Evolutionary conservation across 352 stramenopile species (phyloP), one percentile per base, ranked within the genome.

Genomic region (Paralagenidium karlingii): DNA sequence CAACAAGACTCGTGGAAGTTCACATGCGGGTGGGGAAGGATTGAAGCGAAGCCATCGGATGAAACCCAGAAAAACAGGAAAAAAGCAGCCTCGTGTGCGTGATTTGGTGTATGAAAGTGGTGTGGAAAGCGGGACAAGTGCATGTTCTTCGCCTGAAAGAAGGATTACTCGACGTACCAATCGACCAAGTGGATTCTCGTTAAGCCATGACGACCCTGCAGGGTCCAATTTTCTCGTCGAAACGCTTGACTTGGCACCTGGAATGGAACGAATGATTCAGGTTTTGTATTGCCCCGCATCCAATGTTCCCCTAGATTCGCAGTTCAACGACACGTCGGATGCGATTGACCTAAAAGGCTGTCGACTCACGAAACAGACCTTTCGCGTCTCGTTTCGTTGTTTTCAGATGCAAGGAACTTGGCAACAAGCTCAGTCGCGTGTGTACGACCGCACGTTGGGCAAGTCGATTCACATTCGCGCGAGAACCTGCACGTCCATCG

Each of bases 401-500:
- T 90, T 90, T 49, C 55, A 88, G 22, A 70, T 89, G 24, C 71
- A 91, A 71, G 78, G 78, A 18, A 58, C 73, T 10, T 91, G 80
- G 80, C 76, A 90, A 42, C 75, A 88, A 70, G 57, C 70, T 28
- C 77, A 91, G 40, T 82, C 77, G 5, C 73, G 77, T 32, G 70
- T 89, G 19, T 89, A 90, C 32, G 80, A 94, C 40, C 71, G 76
- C 31, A 85, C 75, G 18, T 51, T 94, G 0, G 80, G 80, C 5
- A 91, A 91, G 52, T 86, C 70, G 16, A 80, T 94, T 45, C 63
- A 90, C 49, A 77, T 90, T 33, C 68, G 80, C 24, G 78, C 80
- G 19, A 63, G 80, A 47, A 90, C 80, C 4, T 94, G 80, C 40
- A 91, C 80, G 9, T 94, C 80, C 1, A 68, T 90, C 40, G 80